Percentiles rank a stretch among this genome's conserved stretches.
Conservation (phyloP, 257 asterid species). For the Solanum tarapatanum region DNA sequence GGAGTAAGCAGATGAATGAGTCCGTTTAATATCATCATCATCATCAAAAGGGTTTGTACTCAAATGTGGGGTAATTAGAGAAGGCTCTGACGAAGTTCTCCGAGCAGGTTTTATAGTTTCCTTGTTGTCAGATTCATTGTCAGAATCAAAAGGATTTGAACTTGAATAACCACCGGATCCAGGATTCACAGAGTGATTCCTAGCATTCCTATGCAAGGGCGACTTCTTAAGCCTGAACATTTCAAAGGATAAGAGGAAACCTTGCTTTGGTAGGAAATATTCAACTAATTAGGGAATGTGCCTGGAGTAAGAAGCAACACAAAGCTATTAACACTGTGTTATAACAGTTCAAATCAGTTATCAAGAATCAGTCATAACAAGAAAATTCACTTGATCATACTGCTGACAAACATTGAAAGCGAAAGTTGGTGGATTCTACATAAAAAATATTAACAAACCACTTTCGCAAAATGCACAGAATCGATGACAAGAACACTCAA, state of each 20-base stretch:
- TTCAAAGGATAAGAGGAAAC: background rate
- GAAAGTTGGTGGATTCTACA: background rate
- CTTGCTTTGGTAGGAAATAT: background rate
- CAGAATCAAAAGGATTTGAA: slow-evolving; percentile 78
- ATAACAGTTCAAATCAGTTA: background rate
- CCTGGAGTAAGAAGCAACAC: background rate
- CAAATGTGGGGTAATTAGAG: slow-evolving; percentile 18
- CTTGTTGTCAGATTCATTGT: slow-evolving; percentile 49
- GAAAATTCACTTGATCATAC: background rate
- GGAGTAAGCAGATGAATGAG: slow-evolving; percentile 28
- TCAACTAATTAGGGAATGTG: background rate
- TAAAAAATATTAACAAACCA: background rate
- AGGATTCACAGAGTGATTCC: slow-evolving; percentile 26
- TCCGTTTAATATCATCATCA: slow-evolving; percentile 23
- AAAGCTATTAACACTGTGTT: background rate
- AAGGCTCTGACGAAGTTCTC: slow-evolving; percentile 61
- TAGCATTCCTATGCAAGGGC: slow-evolving; percentile 33
- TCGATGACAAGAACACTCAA: background rate
- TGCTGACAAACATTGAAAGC: background rate
- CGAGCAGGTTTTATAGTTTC: slow-evolving; percentile 30
- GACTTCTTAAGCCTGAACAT: slow-evolving; percentile 63
- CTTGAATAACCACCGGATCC: background rate
- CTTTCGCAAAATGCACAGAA: background rate
- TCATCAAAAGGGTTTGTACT: slow-evolving; percentile 68
- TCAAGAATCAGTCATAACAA: background rate